These are phyloP conservation scores for Aspergillus alliaceus DNA, from an alignment of 2,329 filamentous ascomycete genomes.

Conservation along the genomic window DNA sequence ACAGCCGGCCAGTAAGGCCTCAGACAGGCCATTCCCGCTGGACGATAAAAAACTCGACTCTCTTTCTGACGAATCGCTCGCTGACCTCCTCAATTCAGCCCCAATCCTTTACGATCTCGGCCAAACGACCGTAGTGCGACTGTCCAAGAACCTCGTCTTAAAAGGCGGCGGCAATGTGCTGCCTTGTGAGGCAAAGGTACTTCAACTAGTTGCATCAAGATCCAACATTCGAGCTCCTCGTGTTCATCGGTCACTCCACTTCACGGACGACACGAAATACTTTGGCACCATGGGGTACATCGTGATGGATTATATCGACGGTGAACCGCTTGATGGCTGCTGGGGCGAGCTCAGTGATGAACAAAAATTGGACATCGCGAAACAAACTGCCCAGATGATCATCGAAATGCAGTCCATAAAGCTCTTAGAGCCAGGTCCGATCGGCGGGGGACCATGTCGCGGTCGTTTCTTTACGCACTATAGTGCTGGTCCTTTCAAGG, in stretches of 20 bases:
- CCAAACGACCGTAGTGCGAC: constrained; percentile 22
- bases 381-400: constrained; percentile 23
- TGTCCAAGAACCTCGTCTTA: constrained; percentile 22
- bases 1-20: constrained; percentile 4
- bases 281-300: constrained; percentile 26
- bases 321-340: constrained; percentile 24
- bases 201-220: constrained; percentile 20
- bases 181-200: constrained; percentile 20
- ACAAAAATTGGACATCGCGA: constrained; percentile 16
- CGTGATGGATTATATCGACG: constrained; percentile 30
- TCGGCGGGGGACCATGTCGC: constrained; percentile 18
- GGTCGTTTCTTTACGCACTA: constrained; percentile 25
- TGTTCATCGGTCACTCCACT: constrained; percentile 23
- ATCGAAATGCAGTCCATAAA: constrained; percentile 19
- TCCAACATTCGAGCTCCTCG: constrained; percentile 20
- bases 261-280: constrained; percentile 20
- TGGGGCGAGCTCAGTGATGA: constrained; percentile 18
- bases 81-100: constrained; percentile 12
- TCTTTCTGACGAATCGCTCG: constrained; percentile 14
- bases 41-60: constrained; percentile 13
- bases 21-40: constrained; percentile 8
- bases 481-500: constrained; percentile 22
- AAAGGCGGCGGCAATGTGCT: constrained; percentile 24
- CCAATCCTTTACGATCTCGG: constrained; percentile 19
- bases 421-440: constrained; percentile 17